Percentiles rank a stretch among this genome's conserved stretches.
These are phyloP conservation scores for Neopestalotiopsis sp. DNA, from an alignment of 2,329 filamentous ascomycete species.

Conservation along the genomic window DNA sequence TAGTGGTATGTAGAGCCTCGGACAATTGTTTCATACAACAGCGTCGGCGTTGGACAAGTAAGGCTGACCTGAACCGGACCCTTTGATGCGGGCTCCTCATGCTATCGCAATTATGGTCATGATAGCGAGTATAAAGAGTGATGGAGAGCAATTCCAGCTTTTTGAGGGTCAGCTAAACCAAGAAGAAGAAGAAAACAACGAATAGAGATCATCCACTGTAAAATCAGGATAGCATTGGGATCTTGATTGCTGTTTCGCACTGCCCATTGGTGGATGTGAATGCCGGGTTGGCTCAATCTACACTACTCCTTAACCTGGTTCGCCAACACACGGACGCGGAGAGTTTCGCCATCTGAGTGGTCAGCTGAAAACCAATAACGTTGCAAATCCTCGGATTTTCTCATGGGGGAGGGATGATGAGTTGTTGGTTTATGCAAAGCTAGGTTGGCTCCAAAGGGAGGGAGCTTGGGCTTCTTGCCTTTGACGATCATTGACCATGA, in stretches of 20 bases:
- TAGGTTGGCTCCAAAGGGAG: not conserved
- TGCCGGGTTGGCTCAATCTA: constrained; percentile 1
- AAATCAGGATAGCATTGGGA: not conserved
- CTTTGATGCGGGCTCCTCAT: not conserved
- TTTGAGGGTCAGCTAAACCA: not conserved
- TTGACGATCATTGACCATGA: not conserved
- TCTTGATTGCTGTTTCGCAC: not conserved
- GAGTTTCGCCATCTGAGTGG: not conserved
- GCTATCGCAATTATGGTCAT: not conserved
- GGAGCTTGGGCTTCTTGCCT: not conserved
- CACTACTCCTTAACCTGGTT: not conserved
- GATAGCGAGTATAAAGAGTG: not conserved
- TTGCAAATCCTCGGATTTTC: not conserved
- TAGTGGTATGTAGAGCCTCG: not conserved
- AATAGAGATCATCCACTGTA: not conserved
- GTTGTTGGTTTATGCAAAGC: not conserved
- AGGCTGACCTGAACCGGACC: not conserved
- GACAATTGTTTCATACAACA: not conserved
- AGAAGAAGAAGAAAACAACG: too few relatives aligned
- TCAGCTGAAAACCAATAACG: not conserved
- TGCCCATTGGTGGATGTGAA: not conserved
- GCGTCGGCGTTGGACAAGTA: not conserved
- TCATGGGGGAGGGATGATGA: not conserved
- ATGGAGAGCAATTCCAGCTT: not conserved
- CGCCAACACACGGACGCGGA: not conserved